Conservation (phyloP, 495 filamentous ascomycete genomes). For the Elaphomyces granulatus region DNA sequence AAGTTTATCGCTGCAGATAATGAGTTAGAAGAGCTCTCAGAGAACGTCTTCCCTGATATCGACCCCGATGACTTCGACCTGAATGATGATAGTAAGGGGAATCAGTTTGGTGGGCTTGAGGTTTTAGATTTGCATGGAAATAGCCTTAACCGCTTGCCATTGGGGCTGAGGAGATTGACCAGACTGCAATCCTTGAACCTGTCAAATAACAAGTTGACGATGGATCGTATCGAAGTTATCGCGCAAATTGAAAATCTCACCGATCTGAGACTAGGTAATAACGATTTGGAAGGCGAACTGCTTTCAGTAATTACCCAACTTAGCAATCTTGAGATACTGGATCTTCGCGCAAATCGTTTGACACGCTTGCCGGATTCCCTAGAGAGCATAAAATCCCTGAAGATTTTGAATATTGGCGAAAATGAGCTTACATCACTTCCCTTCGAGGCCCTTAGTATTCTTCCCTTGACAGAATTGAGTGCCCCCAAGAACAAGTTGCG, state of each 20-base stretch:
- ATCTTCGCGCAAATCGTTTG: conserved; percentile 68
- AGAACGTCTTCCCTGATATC: conserved; percentile 62
- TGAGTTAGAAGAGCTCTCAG: conserved; percentile 59
- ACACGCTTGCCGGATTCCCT: conserved; percentile 59
- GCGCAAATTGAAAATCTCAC: conserved; percentile 52
- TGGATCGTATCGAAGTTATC: conserved; percentile 56
- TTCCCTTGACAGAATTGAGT: conserved; percentile 60
- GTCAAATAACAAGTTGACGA: conserved; percentile 64
- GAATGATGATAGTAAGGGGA: conserved; percentile 49
- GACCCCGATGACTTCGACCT: conserved; percentile 39
- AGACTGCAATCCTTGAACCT: conserved; percentile 69
- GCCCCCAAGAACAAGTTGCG: conserved; percentile 67
- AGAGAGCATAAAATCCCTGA: conserved; percentile 46
- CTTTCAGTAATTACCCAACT: conserved; percentile 42
- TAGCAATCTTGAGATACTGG: conserved; percentile 57
- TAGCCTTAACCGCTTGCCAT: conserved; percentile 50
- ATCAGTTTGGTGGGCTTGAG: conserved; percentile 74
- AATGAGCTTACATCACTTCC: conserved; percentile 61
- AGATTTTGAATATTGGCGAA: conserved; percentile 59
- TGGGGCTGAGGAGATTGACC: conserved; percentile 58
- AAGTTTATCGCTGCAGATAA: conserved; percentile 86
- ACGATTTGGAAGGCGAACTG: conserved; percentile 53
- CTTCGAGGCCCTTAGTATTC: conserved; percentile 44
- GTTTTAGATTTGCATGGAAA: conserved; percentile 80
- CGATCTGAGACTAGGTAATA: conserved; percentile 73